Base-by-base conservation (phyloP, 208 protist genomes). In the Herpetomonas muscarum region DNA sequence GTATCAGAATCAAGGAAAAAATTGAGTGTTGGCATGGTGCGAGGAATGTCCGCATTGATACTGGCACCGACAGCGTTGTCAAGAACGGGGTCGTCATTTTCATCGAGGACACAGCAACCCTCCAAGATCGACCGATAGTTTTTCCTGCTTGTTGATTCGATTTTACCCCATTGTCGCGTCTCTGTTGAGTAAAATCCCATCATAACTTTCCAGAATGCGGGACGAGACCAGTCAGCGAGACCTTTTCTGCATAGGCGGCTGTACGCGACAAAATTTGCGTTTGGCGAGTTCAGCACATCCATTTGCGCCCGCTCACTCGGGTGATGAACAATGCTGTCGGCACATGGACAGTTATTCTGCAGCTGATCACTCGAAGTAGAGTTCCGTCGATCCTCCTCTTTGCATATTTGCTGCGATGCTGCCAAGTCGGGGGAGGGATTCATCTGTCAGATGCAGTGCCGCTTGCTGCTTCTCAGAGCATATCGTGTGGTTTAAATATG, bases 31-130 rank as follows among this genome's bases (percentile, higher is more conserved):
- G 85, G 67, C 81, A 93, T 89, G 3, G 89, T 95, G 13, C 89
- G 74, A 12, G 85, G 81, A 22, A 93, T 77, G 49, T 95, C 89
- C 28, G 84, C 32, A 37, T 92, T 85, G n/a, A 95, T 79, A 6
- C 54, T 31, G 29, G 53, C 70, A 15, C 61, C 54, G 22, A 55
- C 56, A 19, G 41, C 53, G 53, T 25, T 48, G 24, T 44, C 36
- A 15, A 39, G 2, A 62, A 63, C 1, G 67, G 62, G 25, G 47
- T 63, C 24, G n/a, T 55, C 61, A 0, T 54, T 28, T 25, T 68
- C 64, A 36, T 79, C 70, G 13, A 67, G 42, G 24, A n/a, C 22
- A 30, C 62, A 74, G 1, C 76, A 58, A 29, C 61, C 36, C 9
- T 17, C 24, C 17, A 76, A 13, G 41, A 88, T 64, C 26, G 67